phyloP scores from a whole-genome alignment of 352 stramenopile species.

The Phytopythium sindhum region DNA sequence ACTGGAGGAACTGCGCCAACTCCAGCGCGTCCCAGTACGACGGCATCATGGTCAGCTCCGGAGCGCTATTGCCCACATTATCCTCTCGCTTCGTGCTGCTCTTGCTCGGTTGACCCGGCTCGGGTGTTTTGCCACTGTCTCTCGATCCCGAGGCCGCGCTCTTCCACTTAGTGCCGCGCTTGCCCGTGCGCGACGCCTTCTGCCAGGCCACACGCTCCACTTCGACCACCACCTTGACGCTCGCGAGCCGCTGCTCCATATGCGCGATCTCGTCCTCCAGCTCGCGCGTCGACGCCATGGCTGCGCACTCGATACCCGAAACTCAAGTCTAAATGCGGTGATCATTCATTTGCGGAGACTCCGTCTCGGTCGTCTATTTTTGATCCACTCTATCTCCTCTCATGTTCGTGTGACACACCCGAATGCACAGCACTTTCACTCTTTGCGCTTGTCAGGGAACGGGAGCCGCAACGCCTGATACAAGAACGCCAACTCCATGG shows the following conservation, averaged over 20 bases:
- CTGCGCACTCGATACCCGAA: neutral
- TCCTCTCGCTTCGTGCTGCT: neutral
- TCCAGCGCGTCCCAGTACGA: slow-evolving; percentile 58
- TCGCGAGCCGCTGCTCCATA: slow-evolving; percentile 59
- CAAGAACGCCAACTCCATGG: slow-evolving; percentile 84
- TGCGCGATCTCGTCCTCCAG: slow-evolving; percentile 56
- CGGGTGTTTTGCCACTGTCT: slow-evolving; percentile 9
- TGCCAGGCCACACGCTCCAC: slow-evolving; percentile 53
- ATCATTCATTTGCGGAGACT: neutral
- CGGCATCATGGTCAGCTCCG: slow-evolving; percentile 27
- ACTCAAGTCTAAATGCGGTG: neutral
- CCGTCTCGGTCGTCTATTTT: slow-evolving; percentile 21
- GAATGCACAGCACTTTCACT: neutral
- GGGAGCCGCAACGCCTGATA: slow-evolving; percentile 62
- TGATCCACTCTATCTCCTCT: neutral
- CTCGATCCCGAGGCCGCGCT: slow-evolving; percentile 24
- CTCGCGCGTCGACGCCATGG: slow-evolving; percentile 38
- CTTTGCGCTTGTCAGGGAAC: slow-evolving; percentile 18
- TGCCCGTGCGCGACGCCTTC: slow-evolving; percentile 41
- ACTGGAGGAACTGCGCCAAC: slow-evolving; percentile 54
- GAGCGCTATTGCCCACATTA: neutral
- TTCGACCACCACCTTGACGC: slow-evolving; percentile 49
- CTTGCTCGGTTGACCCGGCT: neutral
- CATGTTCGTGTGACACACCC: slow-evolving; percentile 5
- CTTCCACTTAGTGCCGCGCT: slow-evolving; percentile 62